phyloP scores from a whole-genome alignment of 2,329 filamentous ascomycete species.

The Cordyceps pruinosa region DNA sequence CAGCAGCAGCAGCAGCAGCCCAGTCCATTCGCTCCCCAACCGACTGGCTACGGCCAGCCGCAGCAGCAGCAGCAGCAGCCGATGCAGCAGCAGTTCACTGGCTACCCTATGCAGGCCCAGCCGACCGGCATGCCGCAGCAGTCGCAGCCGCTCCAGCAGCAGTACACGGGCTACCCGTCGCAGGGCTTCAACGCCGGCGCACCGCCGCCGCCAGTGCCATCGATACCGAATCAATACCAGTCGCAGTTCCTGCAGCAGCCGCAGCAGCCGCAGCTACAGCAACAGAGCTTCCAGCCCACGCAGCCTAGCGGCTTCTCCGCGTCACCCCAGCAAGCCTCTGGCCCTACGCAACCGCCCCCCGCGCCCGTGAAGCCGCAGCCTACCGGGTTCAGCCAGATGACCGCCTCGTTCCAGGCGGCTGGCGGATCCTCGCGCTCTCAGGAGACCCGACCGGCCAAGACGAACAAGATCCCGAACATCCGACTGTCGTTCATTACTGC shows the following conservation, averaged over 20 bases:
- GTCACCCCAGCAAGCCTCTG: conserved; percentile 44
- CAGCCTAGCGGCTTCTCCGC: conserved; percentile 39
- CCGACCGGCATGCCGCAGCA: conserved; percentile 43
- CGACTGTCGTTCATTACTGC: conserved; percentile 93
- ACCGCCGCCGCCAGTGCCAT: conserved; percentile 53
- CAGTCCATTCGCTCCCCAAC: conserved; percentile 50
- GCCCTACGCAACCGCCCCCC: conserved; percentile 43
- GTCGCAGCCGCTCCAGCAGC: conserved; percentile 35
- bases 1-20: conserved; percentile 44
- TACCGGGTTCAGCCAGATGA: conserved; percentile 61
- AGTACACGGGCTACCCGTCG: conserved; percentile 34
- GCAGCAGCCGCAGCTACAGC: conserved; percentile 38
- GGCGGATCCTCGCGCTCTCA: conserved; percentile 37
- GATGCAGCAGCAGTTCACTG: conserved; percentile 53
- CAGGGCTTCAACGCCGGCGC: conserved; percentile 22
- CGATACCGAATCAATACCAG: conserved; percentile 54
- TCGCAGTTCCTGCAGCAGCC: conserved; percentile 51
- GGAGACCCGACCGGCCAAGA: conserved; percentile 42
- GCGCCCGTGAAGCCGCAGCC: conserved; percentile 59
- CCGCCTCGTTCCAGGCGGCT: conserved; percentile 54
- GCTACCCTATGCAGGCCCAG: conserved; percentile 47
- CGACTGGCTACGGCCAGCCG: conserved; percentile 51
- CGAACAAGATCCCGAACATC: conserved; percentile 84
- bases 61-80: conserved; percentile 38
- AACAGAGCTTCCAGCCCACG: conserved; percentile 34